These are phyloP conservation scores for Rhizopus sp. DNA, from an alignment of 371 early-diverging fungal genomes.

Conservation along the genomic window DNA sequence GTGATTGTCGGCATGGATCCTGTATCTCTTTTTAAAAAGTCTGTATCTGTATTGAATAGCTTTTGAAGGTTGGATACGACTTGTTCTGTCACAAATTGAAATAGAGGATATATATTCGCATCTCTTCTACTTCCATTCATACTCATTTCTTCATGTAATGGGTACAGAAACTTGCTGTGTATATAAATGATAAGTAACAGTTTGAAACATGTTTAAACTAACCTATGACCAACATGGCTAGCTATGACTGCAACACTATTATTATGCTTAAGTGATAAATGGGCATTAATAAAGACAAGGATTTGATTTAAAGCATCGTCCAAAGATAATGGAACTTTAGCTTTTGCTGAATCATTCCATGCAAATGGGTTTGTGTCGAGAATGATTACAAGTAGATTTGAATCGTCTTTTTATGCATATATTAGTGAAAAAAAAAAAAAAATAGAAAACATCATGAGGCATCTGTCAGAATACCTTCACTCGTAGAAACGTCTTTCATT, in stretches of 20 bases:
- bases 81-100: slow-evolving; percentile 62
- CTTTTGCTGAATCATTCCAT: slow-evolving; percentile 63
- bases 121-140: slow-evolving; percentile 28
- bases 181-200: background rate
- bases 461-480: slow-evolving; percentile 24
- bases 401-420: slow-evolving; percentile 50
- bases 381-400: slow-evolving; percentile 75
- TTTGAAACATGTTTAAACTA: background rate
- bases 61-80: slow-evolving; percentile 51
- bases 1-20: slow-evolving; percentile 53
- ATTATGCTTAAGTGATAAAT: slow-evolving; percentile 82
- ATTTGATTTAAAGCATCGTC: slow-evolving; percentile 75
- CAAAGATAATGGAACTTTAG: slow-evolving; percentile 57
- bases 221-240: slow-evolving; percentile 59
- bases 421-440: background rate
- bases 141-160: slow-evolving; percentile 43
- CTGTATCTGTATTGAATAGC: slow-evolving; percentile 43
- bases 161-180: slow-evolving; percentile 60
- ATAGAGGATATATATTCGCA: slow-evolving; percentile 66
- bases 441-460: background rate
- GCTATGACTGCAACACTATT: slow-evolving; percentile 83
- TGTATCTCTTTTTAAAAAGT: slow-evolving; percentile 44
- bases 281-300: slow-evolving; percentile 85
- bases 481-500: slow-evolving; percentile 36
- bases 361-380: slow-evolving; percentile 79